Evolutionary conservation across 2,329 filamentous ascomycete genomes (phyloP), one percentile per base, ranked within the genome.

Genomic region (Cladosporium sp.): DNA sequence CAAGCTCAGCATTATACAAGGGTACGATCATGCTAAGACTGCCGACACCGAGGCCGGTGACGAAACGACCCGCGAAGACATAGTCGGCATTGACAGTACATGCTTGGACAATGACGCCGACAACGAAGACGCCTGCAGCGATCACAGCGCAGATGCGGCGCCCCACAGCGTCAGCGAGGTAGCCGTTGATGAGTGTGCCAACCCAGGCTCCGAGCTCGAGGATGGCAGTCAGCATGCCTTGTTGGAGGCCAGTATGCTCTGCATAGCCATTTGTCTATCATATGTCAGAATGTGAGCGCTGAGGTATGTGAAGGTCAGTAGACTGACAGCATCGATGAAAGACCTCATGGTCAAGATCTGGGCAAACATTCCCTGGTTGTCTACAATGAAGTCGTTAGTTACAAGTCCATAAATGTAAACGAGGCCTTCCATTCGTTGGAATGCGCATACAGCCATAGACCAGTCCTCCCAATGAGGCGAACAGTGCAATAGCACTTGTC

Each of bases 1-100:
- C 57, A 18, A 76, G 65, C 68, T 97, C 92, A 7, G 86, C 85
- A 53, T 96, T 92, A 69, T 95, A 95, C 38, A 74, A 73, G 38
- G 30, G 55, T 16, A 39, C 40, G 41, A 51, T 43, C 49, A 63
- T 84, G 88, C 36, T 40, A 7, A 85, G 85, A 1, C 82, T 82
- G 13, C 86, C 86, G 1, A 91, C 83, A 0, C 80, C 86, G 0
- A 82, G 72, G 25, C 86, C 86, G 3, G 90, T 83, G 2, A 89
- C 72, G 20, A 79, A 77, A 2, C 86, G 74, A 0, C 86, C 86
- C 0, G 74, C 57, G 0, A 88, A 79, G 84, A 91, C 88, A 8
- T 66, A 62, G 2, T 68, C 56, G 1, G 90, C 83, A 0, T 74
- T 79, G 4, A 60, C 66, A 53, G 79, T 76, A 40, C 69, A 60